Evolutionary conservation across 2,329 filamentous ascomycete species (phyloP).

Genomic region (Cryoendolithus antarcticus): DNA sequence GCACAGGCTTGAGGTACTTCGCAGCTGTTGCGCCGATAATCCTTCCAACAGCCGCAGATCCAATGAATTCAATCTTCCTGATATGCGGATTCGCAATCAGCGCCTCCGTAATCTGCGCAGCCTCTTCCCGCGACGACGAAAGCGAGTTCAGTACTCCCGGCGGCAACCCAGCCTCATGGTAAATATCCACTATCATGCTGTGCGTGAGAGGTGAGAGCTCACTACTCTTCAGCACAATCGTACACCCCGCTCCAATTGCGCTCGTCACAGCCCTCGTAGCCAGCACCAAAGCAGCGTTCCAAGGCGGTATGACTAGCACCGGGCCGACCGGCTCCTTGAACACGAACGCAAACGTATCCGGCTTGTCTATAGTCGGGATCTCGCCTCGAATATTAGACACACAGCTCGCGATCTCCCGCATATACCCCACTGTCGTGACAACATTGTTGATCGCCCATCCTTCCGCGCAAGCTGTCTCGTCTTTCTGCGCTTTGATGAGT

Average conservation of each 20-base stretch:
- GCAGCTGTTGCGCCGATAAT: constrained; percentile 28
- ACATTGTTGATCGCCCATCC: constrained; percentile 21
- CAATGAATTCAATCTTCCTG: constrained; percentile 35
- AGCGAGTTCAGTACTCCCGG: constrained; percentile 30
- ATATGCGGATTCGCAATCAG: constrained; percentile 28
- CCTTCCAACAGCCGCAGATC: constrained; percentile 31
- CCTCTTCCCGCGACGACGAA: constrained; percentile 22
- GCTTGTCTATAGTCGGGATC: constrained; percentile 18
- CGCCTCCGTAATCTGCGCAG: constrained; percentile 22
- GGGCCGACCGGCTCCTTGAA: constrained; percentile 22
- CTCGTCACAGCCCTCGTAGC: constrained; percentile 11
- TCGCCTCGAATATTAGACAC: constrained; percentile 7
- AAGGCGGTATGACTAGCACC: constrained; percentile 10
- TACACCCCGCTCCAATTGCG: constrained; percentile 14
- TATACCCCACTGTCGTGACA: constrained; percentile 19
- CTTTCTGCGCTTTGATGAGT: constrained; percentile 17
- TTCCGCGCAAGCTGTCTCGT: constrained; percentile 28
- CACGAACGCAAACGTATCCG: constrained; percentile 18
- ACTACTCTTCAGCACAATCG: constrained; percentile 13
- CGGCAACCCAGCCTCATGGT: constrained; percentile 32
- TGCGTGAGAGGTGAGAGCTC: constrained; percentile 15
- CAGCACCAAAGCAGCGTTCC: constrained; percentile 16
- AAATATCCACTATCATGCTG: constrained; percentile 24
- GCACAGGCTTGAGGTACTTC: constrained; percentile 32
- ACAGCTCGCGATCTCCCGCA: constrained; percentile 19